These are phyloP conservation scores for Quercus dentata DNA, from an alignment of 306 rosid genomes.

Conservation along the genomic window DNA sequence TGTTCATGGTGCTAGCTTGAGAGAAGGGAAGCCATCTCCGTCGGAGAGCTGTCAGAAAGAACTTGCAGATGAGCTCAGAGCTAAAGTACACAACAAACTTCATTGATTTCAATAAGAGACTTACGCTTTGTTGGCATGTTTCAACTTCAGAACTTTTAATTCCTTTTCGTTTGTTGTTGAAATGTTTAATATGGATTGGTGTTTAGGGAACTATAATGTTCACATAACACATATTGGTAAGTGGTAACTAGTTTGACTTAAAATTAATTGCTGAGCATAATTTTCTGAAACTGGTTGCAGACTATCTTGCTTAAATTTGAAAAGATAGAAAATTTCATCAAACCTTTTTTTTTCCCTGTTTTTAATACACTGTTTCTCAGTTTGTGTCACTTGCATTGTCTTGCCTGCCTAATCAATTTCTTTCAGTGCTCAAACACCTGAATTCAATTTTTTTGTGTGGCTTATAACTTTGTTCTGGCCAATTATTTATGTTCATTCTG, in stretches of 20 bases:
- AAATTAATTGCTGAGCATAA: background rate
- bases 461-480: background rate
- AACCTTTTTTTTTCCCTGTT: background rate
- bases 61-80: constrained; percentile 87
- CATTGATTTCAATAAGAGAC: background rate
- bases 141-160: background rate
- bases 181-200: background rate
- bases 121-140: constrained; percentile 4
- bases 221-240: background rate
- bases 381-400: background rate
- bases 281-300: background rate
- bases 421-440: background rate
- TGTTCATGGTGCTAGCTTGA: constrained; percentile 61
- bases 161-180: background rate
- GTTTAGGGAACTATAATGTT: background rate
- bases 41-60: constrained; percentile 53
- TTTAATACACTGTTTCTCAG: background rate
- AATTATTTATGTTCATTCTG: background rate
- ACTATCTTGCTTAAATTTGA: background rate
- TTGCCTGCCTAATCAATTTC: background rate
- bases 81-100: constrained; percentile 36
- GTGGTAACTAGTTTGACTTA: background rate
- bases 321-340: background rate
- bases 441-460: background rate
- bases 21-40: constrained; percentile 65